Conservation (phyloP, 176 grass and related monocot genomes). For the Leersia perrieri region DNA sequence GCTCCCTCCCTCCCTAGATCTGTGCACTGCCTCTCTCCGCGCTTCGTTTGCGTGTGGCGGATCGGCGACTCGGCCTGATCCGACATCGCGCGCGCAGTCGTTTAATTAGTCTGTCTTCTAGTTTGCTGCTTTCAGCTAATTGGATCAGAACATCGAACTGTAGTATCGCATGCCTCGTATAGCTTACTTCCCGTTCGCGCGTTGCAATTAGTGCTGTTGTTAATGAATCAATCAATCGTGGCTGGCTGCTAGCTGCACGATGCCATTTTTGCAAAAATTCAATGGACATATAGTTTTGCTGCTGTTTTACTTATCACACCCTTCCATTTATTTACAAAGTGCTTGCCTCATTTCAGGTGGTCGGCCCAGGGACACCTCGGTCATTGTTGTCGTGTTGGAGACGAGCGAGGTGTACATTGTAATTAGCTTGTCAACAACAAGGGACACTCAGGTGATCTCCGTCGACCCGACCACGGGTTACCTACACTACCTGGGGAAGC, state of each 20-base stretch:
- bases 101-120: neutral
- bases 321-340: neutral
- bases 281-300: neutral
- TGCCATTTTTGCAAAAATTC: neutral
- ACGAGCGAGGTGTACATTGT: constrained; percentile 77
- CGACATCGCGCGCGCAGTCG: neutral
- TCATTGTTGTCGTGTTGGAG: constrained; percentile 62
- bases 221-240: neutral
- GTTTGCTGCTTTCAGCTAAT: neutral
- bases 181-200: neutral
- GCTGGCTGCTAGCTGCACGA: neutral
- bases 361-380: constrained; percentile 54
- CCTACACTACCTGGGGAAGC: constrained; percentile 60
- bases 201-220: neutral
- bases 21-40: neutral
- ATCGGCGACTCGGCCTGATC: neutral
- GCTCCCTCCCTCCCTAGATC: neutral
- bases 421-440: constrained; percentile 58
- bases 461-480: constrained; percentile 81
- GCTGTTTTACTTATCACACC: neutral
- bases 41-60: neutral
- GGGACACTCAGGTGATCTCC: constrained; percentile 73
- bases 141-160: neutral
- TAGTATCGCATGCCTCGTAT: neutral
- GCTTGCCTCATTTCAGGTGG: neutral